These are phyloP conservation scores for Salvia sclarea DNA, from an alignment of 305 asterid species.

Conservation along the genomic window DNA sequence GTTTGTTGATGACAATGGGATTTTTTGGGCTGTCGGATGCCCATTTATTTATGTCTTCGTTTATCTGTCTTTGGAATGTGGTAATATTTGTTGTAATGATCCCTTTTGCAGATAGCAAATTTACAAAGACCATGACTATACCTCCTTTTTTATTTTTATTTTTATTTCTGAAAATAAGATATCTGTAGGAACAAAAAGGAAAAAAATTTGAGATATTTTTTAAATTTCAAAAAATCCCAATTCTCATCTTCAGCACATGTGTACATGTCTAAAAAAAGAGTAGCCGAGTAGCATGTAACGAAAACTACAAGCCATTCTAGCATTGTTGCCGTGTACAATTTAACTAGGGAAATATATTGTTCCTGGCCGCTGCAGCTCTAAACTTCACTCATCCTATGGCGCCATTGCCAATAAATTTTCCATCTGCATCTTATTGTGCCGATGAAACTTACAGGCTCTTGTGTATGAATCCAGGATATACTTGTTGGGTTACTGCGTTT, in stretches of 20 bases:
- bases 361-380: not conserved
- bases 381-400: not conserved
- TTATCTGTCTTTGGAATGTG: not conserved
- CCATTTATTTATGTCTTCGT: not conserved
- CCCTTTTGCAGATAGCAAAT: too few relatives aligned
- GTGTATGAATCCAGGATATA: conserved; percentile 61
- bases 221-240: not conserved
- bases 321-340: not conserved
- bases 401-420: not conserved
- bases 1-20: not conserved
- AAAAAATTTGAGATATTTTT: not conserved
- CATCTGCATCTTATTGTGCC: not conserved
- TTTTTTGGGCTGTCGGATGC: too few relatives aligned
- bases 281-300: too few relatives aligned
- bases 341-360: not conserved
- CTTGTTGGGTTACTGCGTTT: conserved; percentile 88
- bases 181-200: too few relatives aligned
- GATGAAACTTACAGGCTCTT: not conserved
- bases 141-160: too few relatives aligned
- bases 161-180: too few relatives aligned
- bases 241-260: not conserved
- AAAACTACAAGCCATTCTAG: too few relatives aligned
- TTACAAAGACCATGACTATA: too few relatives aligned
- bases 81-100: not conserved
- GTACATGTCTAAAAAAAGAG: not conserved